These are phyloP conservation scores for Diversispora eburnea DNA, from an alignment of 192 early-diverging fungal genomes.

Conservation along the genomic window DNA sequence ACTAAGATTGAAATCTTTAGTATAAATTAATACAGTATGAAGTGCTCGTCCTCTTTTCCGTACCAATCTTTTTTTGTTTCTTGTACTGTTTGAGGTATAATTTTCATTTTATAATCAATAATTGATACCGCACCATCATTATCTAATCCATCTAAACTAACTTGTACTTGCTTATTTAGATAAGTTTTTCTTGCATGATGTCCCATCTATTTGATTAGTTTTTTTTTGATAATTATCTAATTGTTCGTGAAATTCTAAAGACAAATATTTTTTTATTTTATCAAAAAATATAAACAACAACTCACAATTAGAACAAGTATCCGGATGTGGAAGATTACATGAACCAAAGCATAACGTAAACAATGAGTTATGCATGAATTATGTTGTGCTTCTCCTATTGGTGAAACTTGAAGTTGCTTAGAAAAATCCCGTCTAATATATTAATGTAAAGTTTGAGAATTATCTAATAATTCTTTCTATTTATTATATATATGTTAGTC, in stretches of 20 bases:
- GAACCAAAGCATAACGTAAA: not conserved
- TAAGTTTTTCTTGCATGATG: not conserved
- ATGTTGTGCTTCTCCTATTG: not conserved
- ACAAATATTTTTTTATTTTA: not conserved
- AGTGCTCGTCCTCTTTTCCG: not conserved
- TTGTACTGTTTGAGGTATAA: not conserved
- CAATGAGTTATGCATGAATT: not conserved
- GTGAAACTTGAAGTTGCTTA: not conserved
- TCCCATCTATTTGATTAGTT: not conserved
- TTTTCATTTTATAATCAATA: conserved; percentile 1
- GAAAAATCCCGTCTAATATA: not conserved
- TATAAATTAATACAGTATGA: not conserved
- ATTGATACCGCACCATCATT: not conserved
- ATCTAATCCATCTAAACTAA: not conserved
- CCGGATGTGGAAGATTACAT: not conserved
- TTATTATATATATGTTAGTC: not conserved
- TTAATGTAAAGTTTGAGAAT: not conserved
- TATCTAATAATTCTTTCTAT: not conserved
- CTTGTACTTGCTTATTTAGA: not conserved
- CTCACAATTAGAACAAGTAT: not conserved
- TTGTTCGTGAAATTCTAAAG: not conserved
- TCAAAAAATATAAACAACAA: not conserved
- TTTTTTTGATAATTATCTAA: not conserved
- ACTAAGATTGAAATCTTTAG: not conserved
- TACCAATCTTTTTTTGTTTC: not conserved